phyloP scores from a whole-genome alignment of 164 flowering plant species.

The Umbellularia californica region DNA sequence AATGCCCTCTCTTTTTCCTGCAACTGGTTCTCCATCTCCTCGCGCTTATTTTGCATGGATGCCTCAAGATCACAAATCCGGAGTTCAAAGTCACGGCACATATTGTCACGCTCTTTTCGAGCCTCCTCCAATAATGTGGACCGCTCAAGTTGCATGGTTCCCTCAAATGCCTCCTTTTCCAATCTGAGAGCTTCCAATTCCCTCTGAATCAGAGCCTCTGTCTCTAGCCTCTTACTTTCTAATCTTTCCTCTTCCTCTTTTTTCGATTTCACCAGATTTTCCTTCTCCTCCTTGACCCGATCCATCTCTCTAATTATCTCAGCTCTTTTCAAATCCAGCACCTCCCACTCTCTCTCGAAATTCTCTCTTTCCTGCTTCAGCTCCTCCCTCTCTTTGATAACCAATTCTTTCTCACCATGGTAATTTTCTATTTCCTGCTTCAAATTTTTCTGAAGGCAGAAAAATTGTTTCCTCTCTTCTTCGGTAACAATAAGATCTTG shows the following conservation, averaged over 20 bases:
- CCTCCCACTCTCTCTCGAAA: constrained; percentile 91
- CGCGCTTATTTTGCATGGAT: constrained; percentile 38
- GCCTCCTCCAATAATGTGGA: constrained; percentile 42
- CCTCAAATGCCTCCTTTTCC: constrained; percentile 63
- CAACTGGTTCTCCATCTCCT: constrained; percentile 47
- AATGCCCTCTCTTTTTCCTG: constrained; percentile 44
- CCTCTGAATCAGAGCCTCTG: constrained; percentile 34
- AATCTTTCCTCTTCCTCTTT: constrained; percentile 48
- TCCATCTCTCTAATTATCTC: constrained; percentile 34
- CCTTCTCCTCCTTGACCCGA: constrained; percentile 44
- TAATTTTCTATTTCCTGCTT: constrained; percentile 60
- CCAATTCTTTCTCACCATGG: constrained; percentile 42
- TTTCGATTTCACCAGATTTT: constrained; percentile 36
- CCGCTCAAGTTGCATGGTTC: constrained; percentile 56
- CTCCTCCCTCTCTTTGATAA: constrained; percentile 60
- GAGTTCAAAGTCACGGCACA: constrained; percentile 54
- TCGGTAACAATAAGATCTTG: constrained; percentile 44
- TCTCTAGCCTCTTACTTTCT: constrained; percentile 40
- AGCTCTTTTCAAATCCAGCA: constrained; percentile 66
- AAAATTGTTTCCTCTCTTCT: constrained; percentile 56
- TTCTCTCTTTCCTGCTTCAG: constrained; percentile 60
- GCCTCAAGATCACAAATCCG: constrained; percentile 48
- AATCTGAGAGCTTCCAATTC: constrained; percentile 56
- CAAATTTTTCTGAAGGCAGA: constrained; percentile 50
- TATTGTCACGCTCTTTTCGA: constrained; percentile 34